Percentiles rank a stretch among this genome's conserved stretches.
Evolutionary conservation across 2,329 filamentous ascomycete species (phyloP).

Genomic region (Fusarium sp.): DNA sequence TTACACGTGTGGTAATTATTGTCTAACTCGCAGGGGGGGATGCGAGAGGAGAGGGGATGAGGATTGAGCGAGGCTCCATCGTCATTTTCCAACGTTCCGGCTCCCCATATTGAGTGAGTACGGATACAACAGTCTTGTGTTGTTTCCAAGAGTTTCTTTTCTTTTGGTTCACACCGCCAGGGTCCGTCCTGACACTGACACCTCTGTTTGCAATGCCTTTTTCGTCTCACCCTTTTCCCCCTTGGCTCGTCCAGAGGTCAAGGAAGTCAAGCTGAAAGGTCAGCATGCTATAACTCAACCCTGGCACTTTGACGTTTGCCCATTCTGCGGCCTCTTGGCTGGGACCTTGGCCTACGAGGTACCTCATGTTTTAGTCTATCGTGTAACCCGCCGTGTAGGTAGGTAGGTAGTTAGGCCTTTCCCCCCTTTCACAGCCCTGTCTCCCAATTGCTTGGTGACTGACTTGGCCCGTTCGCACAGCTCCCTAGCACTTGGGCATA

Average conservation of each 20-base stretch:
- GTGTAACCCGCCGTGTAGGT: slow-evolving; percentile 23
- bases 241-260: slow-evolving; percentile 18
- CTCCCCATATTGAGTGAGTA: slow-evolving; percentile 4
- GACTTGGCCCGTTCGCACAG: slow-evolving; percentile 39
- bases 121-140: slow-evolving; percentile 3
- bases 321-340: slow-evolving; percentile 8
- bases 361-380: slow-evolving; percentile 6
- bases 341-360: slow-evolving; percentile 22
- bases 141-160: slow-evolving; percentile 13
- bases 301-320: slow-evolving; percentile 25
- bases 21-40: slow-evolving; percentile 25
- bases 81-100: slow-evolving; percentile 25
- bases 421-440: slow-evolving; percentile 36
- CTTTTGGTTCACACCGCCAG: slow-evolving; percentile 24
- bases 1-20: slow-evolving; percentile 14
- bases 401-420: slow-evolving; percentile 6
- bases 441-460: slow-evolving; percentile 33
- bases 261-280: slow-evolving; percentile 21
- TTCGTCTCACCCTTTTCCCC: slow-evolving; percentile 21
- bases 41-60: slow-evolving; percentile 11
- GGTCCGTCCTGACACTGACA: neutral
- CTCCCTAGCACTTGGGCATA: slow-evolving; percentile 21
- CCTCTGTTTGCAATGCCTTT: slow-evolving; percentile 15
- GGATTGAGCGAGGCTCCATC: slow-evolving; percentile 29
- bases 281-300: slow-evolving; percentile 24